Conservation (phyloP, 2,329 filamentous ascomycete species). For the Monilinia polystroma region DNA sequence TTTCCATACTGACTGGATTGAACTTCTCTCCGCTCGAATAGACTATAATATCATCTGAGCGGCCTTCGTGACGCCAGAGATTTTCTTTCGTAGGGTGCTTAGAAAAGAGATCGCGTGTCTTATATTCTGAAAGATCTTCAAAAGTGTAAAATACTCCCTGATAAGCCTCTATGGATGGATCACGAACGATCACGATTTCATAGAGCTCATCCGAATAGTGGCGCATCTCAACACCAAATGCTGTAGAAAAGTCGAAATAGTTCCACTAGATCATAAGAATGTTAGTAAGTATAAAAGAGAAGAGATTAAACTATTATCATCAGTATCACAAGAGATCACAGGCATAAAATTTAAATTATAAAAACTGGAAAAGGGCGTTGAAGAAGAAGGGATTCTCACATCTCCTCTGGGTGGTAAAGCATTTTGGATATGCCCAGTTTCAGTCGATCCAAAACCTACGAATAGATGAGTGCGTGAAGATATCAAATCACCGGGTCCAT, state of each 20-base stretch:
- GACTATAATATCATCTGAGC: conserved; percentile 46
- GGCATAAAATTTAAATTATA: neutral
- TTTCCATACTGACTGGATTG: conserved; percentile 44
- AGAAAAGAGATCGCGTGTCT: conserved; percentile 43
- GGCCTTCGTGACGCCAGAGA: conserved; percentile 42
- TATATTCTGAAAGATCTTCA: conserved; percentile 40
- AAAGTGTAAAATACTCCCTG: conserved; percentile 41
- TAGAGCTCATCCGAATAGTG: conserved; percentile 22
- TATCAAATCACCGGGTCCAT: conserved; percentile 5
- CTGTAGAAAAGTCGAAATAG: conserved; percentile 20
- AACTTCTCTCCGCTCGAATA: conserved; percentile 47
- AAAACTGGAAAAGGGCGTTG: neutral
- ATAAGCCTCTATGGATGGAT: conserved; percentile 20
- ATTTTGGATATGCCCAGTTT: conserved; percentile 1
- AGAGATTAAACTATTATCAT: too few relatives aligned
- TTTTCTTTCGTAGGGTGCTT: conserved; percentile 41
- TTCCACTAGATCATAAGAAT: neutral
- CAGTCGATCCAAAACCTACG: conserved; percentile 8
- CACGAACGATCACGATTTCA: conserved; percentile 35
- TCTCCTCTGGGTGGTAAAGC: conserved; percentile 3
- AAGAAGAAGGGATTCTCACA: neutral
- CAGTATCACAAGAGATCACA: neutral
- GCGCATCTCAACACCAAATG: conserved; percentile 6
- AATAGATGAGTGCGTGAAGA: neutral
- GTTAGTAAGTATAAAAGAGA: neutral